Conservation (phyloP, 495 filamentous ascomycete genomes). For the Aspergillus mulundensis region DNA sequence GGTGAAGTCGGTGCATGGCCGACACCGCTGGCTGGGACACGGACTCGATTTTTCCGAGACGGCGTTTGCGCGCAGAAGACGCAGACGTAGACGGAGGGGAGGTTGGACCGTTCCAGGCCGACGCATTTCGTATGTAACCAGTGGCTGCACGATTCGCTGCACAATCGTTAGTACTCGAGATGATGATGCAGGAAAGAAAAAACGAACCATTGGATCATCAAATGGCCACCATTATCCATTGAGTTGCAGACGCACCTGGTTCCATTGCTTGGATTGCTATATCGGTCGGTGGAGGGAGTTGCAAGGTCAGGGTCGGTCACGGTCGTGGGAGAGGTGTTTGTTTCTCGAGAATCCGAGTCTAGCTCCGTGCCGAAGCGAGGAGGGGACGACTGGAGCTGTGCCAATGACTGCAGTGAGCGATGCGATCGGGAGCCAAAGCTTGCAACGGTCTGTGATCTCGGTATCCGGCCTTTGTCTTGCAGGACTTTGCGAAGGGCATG, state of each 20-base stretch:
- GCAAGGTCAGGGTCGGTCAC: slow-evolving; percentile 61
- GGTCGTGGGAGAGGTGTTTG: slow-evolving; percentile 60
- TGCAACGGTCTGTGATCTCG: slow-evolving; percentile 31
- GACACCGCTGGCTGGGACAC: slow-evolving; percentile 46
- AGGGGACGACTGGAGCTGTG: slow-evolving; percentile 42
- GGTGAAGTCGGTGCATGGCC: slow-evolving; percentile 51
- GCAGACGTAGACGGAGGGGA: slow-evolving; percentile 76
- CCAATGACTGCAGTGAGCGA: slow-evolving; percentile 32
- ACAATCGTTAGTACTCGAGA: neutral
- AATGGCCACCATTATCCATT: slow-evolving; percentile 58
- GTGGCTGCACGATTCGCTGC: slow-evolving; percentile 79
- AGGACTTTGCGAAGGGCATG: slow-evolving; percentile 70
- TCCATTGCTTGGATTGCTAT: slow-evolving; percentile 50
- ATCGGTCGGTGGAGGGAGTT: slow-evolving; percentile 61
- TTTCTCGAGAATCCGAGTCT: slow-evolving; percentile 34
- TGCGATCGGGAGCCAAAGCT: slow-evolving; percentile 27
- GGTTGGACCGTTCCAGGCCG: slow-evolving; percentile 58
- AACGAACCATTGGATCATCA: slow-evolving; percentile 81
- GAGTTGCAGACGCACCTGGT: slow-evolving; percentile 74
- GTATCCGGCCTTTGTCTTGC: slow-evolving; percentile 55
- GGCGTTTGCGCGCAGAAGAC: slow-evolving; percentile 76
- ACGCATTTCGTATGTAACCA: slow-evolving; percentile 81
- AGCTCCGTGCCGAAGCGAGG: slow-evolving; percentile 40
- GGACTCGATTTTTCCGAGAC: slow-evolving; percentile 59
- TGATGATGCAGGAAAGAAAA: neutral